phyloP scores from a whole-genome alignment of 2,329 filamentous ascomycete genomes.

The Parafenestella ontariensis region DNA sequence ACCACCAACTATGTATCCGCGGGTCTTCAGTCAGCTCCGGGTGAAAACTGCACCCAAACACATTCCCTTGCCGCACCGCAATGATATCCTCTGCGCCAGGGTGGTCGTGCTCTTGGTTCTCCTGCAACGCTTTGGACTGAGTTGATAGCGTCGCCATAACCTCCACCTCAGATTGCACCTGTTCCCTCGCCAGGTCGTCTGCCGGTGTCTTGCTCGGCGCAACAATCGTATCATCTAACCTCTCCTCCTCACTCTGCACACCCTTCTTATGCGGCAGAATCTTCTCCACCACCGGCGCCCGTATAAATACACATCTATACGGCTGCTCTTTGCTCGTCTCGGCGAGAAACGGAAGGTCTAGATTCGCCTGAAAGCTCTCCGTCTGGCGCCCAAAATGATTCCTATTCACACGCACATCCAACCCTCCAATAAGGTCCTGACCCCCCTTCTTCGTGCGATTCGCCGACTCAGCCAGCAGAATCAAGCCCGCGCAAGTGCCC shows the following conservation, averaged over 20 bases:
- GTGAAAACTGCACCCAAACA: conserved; percentile 94
- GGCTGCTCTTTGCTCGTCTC: conserved; percentile 49
- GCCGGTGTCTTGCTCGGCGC: conserved; percentile 62
- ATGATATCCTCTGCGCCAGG: conserved; percentile 72
- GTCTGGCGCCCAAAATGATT: conserved; percentile 96
- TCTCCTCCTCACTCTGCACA: conserved; percentile 59
- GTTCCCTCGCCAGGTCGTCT: conserved; percentile 54
- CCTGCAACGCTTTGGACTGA: conserved; percentile 56
- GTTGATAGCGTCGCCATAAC: conserved; percentile 64
- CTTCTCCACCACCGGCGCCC: conserved; percentile 90
- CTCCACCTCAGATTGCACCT: conserved; percentile 60
- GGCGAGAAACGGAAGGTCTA: conserved; percentile 75
- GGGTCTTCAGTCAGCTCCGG: conserved; percentile 89
- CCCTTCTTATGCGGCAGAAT: conserved; percentile 65
- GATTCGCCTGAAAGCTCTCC: conserved; percentile 82
- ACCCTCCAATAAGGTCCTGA: conserved; percentile 89
- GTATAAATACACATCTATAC: conserved; percentile 89
- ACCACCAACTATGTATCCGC: conserved; percentile 93
- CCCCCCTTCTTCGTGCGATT: conserved; percentile 89
- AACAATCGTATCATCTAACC: conserved; percentile 60
- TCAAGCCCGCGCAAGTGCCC: conserved; percentile 96
- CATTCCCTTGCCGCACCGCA: conserved; percentile 87
- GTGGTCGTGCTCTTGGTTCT: conserved; percentile 56
- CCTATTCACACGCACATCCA: conserved; percentile 87
- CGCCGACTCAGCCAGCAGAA: conserved; percentile 85